Base-by-base conservation (phyloP, 345 rosid genomes). In the Excoecaria agallocha region DNA sequence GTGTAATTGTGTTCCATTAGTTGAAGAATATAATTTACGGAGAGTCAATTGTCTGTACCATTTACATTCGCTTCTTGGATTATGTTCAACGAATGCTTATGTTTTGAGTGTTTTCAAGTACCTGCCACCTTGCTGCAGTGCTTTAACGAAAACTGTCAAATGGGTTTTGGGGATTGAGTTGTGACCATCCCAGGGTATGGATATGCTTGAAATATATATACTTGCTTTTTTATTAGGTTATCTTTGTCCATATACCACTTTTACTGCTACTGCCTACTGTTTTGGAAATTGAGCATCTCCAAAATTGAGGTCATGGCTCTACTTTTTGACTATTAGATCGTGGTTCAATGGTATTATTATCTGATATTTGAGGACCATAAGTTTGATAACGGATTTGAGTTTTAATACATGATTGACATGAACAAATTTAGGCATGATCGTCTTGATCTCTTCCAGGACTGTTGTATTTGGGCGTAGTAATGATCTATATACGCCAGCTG, bases 1-100 rank as follows among this genome's bases (percentile, higher is more conserved):
- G n/a, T 54, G 48, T 19, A 11, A 37, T 69, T 69, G 71, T 52
- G 62, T 52, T 19, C 48, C 49, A 38, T 54, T 69, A 20, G 72
- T 58, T 58, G 16, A 43, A 35, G 41, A 52, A 49, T 54, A 20
- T 43, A 10, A 3, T 12, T 45, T 11, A n/a, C 35, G 5, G 37
- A 45, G 52, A 24, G 63, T 22, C 0, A 0, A 58, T 58, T 11
- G 16, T 58, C 10, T 57, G 1, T 22, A 57, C 5, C 20, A 22
- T 57, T 57, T 51, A 19, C 8, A 43, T 43, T 10, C 48, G 10
- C 48, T 43, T 19, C n/a, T 20, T 16, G 43, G 66, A 45, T 45
- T n/a, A 13, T 66, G 69, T 56, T 56, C 22, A 4, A 56, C 15
- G 25, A 20, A 56, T 6, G 35, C 35, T 0, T 8, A 22, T 1